phyloP scores from a whole-genome alignment of 1,284 basidiomycete genomes.

The Spongiforma sp. region DNA sequence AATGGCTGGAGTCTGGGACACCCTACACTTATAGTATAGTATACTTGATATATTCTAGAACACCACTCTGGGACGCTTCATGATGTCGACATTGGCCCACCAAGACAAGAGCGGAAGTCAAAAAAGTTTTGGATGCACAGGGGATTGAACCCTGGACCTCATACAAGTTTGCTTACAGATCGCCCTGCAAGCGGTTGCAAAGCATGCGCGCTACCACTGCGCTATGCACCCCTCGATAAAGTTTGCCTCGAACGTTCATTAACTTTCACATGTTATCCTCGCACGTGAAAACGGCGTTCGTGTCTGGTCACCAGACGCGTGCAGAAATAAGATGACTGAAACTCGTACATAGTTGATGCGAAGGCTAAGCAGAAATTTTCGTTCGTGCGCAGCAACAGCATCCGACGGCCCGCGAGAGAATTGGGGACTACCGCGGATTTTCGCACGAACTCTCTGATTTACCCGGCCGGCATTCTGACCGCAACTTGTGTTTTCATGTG shows the following conservation, averaged over 20 bases:
- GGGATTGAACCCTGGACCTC: conserved; percentile 43
- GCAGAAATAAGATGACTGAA: no score
- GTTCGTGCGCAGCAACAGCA: no score
- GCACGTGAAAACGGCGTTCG: neutral
- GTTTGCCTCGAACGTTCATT: neutral
- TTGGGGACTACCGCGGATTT: no score
- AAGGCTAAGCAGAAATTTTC: no score
- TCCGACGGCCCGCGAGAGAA: no score
- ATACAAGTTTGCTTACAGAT: conserved; percentile 27
- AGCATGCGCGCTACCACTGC: conserved; percentile 44
- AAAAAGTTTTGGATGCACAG: conserved; percentile 37
- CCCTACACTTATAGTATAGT: conserved; percentile 9
- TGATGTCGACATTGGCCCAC: neutral
- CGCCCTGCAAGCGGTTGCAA: conserved; percentile 28
- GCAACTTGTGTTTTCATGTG: no score
- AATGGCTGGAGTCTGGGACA: neutral
- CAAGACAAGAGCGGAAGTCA: neutral
- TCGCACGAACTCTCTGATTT: no score
- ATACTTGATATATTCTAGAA: conserved; percentile 17
- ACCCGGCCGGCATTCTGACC: no score
- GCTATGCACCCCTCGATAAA: conserved; percentile 38
- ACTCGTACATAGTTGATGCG: no score
- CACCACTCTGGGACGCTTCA: neutral
- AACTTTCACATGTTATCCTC: neutral
- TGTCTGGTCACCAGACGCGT: no score